phyloP scores from a whole-genome alignment of 1,284 basidiomycete species.

The Ustilago lituana region DNA sequence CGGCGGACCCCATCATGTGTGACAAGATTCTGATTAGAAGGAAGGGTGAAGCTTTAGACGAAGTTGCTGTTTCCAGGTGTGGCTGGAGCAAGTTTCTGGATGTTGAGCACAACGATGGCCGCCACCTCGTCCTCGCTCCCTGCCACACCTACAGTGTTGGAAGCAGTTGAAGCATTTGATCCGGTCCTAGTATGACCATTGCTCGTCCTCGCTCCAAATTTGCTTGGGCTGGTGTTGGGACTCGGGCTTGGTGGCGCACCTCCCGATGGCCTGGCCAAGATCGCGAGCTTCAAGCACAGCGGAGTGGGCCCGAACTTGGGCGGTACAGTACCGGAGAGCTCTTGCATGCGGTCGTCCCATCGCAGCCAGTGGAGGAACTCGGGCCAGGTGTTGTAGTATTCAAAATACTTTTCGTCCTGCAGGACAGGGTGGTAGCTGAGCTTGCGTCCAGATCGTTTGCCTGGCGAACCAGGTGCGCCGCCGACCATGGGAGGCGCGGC shows the following conservation, averaged over 20 bases:
- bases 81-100: constrained; percentile 15
- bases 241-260: constrained; percentile 30
- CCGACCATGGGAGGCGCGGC: constrained; percentile 52
- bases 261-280: constrained; percentile 24
- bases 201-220: constrained; percentile 16
- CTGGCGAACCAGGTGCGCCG: constrained; percentile 56
- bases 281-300: constrained; percentile 35
- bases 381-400: constrained; percentile 58
- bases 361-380: constrained; percentile 60
- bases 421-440: constrained; percentile 53
- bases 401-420: constrained; percentile 53
- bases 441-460: constrained; percentile 48
- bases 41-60: constrained; percentile 7
- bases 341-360: constrained; percentile 56
- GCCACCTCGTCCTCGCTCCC: constrained; percentile 44
- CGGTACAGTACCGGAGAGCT: constrained; percentile 57
- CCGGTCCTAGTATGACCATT: constrained; percentile 14
- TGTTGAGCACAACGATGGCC: constrained; percentile 37
- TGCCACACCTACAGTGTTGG: constrained; percentile 5
- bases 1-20: constrained; percentile 9
- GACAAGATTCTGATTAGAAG: too few relatives aligned
- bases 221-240: constrained; percentile 24
- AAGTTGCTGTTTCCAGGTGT: constrained; percentile 14
- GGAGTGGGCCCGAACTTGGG: constrained; percentile 43
- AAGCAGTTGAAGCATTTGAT: constrained; percentile 19